These are phyloP conservation scores for Tieghemostelium lacteum DNA, from an alignment of 78 protist species.

Conservation along the genomic window DNA sequence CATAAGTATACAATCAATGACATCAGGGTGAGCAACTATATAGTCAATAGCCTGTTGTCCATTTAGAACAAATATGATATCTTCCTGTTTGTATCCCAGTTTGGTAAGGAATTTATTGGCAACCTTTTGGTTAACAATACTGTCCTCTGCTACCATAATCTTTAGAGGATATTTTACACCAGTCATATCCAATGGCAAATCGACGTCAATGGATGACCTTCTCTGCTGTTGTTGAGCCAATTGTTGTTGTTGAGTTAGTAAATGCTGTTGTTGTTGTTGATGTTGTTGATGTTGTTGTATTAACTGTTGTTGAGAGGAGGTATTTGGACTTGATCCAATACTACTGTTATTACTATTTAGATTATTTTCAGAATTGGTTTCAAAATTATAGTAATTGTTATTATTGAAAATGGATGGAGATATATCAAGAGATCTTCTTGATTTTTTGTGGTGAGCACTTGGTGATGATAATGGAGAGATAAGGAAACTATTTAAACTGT, in stretches of 20 bases:
- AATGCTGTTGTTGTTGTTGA: conserved; percentile 8
- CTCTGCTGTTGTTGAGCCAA: neutral
- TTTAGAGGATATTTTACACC: conserved; percentile 19
- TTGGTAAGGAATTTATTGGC: conserved; percentile 22
- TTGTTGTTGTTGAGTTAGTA: neutral
- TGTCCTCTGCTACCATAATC: conserved; percentile 44
- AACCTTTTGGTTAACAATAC: conserved; percentile 24
- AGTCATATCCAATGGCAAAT: conserved; percentile 46
- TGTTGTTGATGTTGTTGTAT: neutral
- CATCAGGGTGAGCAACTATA: neutral
- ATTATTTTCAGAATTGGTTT: neutral
- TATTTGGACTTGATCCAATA: neutral
- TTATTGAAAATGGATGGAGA: no score
- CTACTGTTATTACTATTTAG: neutral
- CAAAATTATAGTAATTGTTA: no score
- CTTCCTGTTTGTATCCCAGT: conserved; percentile 33
- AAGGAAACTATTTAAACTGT: neutral
- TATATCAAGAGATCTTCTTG: no score
- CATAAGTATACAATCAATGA: conserved; percentile 49
- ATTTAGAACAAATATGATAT: conserved; percentile 27
- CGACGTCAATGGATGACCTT: neutral
- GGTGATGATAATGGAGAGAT: neutral
- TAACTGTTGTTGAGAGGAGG: neutral
- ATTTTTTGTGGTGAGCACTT: no score
- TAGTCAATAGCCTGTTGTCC: conserved; percentile 52